These are phyloP conservation scores for Shiraia sp. DNA, from an alignment of 2,329 filamentous ascomycete genomes.

Conservation along the genomic window DNA sequence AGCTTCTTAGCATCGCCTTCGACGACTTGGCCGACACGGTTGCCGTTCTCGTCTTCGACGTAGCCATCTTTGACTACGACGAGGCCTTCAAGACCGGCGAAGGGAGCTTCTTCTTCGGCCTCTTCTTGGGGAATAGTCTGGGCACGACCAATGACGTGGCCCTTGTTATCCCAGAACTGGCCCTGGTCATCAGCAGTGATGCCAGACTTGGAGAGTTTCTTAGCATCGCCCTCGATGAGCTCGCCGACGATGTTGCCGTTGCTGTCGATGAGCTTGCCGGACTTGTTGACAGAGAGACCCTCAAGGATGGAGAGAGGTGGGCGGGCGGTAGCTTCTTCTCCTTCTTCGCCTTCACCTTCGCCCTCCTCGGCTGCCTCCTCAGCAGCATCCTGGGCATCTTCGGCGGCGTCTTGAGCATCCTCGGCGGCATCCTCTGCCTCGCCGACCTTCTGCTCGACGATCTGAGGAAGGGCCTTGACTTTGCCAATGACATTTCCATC, in stretches of 20 bases:
- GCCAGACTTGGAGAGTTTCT: conserved; percentile 57
- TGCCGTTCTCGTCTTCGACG: conserved; percentile 56
- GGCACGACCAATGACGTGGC: conserved; percentile 56
- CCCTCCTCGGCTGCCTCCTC: conserved; percentile 38
- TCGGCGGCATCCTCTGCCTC: conserved; percentile 35
- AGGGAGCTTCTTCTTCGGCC: conserved; percentile 53
- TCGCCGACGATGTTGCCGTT: conserved; percentile 54
- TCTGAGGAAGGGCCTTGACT: conserved; percentile 57
- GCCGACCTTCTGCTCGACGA: conserved; percentile 41
- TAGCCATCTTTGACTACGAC: conserved; percentile 55
- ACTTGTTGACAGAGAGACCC: conserved; percentile 55
- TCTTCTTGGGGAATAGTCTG: conserved; percentile 53
- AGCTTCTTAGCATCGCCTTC: conserved; percentile 58
- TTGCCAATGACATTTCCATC: conserved; percentile 66
- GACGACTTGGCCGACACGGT: conserved; percentile 53
- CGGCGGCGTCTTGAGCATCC: conserved; percentile 30
- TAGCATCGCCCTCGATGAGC: conserved; percentile 55
- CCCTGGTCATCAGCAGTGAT: conserved; percentile 51
- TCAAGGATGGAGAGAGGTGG: conserved; percentile 56
- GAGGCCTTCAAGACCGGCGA: conserved; percentile 56
- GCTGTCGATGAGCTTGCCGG: conserved; percentile 54
- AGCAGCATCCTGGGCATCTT: conserved; percentile 41
- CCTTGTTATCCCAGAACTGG: conserved; percentile 59
- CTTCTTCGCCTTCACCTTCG: conserved; percentile 37
- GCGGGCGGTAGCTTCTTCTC: conserved; percentile 41